Conservation (phyloP, 2,329 filamentous ascomycete species). For the Neocatenulostroma microsporum region DNA sequence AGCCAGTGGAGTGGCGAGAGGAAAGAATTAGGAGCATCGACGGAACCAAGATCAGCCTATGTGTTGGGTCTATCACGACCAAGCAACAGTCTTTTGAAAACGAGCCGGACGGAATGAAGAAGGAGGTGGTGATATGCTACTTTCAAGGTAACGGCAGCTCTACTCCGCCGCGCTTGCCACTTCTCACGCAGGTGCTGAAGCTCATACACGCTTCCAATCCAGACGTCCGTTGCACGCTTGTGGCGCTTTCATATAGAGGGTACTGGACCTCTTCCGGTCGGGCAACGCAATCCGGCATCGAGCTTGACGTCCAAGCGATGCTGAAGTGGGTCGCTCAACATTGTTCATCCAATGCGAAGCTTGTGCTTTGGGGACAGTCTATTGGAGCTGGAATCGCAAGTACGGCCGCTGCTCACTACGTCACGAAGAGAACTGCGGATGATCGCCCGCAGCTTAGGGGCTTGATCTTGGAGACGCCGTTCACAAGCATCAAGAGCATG, state of each 20-base stretch:
- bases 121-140: constrained; percentile 38
- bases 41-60: constrained; percentile 57
- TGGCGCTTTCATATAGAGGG: constrained; percentile 55
- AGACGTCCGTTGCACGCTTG: constrained; percentile 30
- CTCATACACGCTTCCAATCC: constrained; percentile 29
- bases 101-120: no score
- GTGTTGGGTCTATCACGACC: constrained; percentile 36
- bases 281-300: constrained; percentile 62
- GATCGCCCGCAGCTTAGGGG: constrained; percentile 29
- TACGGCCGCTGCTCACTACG: constrained; percentile 45
- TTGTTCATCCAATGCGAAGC: constrained; percentile 29
- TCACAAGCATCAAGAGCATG: constrained; percentile 63
- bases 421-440: constrained; percentile 36
- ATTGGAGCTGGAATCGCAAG: constrained; percentile 66
- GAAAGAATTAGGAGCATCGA: constrained; percentile 54
- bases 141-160: constrained; percentile 44
- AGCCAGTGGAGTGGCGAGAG: constrained; percentile 60
- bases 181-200: constrained; percentile 40
- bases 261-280: constrained; percentile 71
- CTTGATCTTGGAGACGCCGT: constrained; percentile 68
- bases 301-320: constrained; percentile 58
- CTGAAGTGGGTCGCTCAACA: constrained; percentile 52
- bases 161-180: constrained; percentile 40
- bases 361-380: constrained; percentile 70
- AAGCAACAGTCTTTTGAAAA: neutral